Conservation (phyloP, 371 early-diverging fungal species). For the Chytridium lagenaria region DNA sequence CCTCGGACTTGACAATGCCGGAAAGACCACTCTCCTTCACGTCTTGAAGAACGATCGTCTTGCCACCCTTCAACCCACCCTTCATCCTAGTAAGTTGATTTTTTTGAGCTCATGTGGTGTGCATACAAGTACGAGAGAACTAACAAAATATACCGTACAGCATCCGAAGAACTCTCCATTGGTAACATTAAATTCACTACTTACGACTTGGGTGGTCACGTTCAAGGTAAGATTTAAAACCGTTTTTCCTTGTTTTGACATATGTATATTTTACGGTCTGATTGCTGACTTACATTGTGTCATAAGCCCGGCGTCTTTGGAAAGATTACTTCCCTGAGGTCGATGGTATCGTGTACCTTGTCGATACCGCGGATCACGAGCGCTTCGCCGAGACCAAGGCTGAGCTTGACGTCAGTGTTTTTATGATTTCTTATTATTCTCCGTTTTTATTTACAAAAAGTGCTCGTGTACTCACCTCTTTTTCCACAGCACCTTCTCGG, state of each 20-base stretch:
- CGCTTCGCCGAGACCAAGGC: conserved; percentile 91
- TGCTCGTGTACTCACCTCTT: no score
- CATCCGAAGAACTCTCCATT: conserved; percentile 95
- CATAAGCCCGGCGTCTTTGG: conserved; percentile 93
- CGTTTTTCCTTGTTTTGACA: not conserved
- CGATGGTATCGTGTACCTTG: conserved; percentile 94
- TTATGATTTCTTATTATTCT: conserved; percentile 18
- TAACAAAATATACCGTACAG: no score
- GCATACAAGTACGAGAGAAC: not conserved
- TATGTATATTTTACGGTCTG: not conserved
- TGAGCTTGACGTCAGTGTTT: conserved; percentile 84
- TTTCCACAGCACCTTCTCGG: conserved; percentile 77
- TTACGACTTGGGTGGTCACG: conserved; percentile 96
- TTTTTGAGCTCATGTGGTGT: not conserved
- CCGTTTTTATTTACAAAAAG: not conserved
- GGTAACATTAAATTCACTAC: conserved; percentile 97
- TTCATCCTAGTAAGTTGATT: conserved; percentile 87
- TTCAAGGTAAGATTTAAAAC: conserved; percentile 67
- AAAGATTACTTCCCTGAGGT: conserved; percentile 98
- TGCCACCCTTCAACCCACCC: conserved; percentile 96
- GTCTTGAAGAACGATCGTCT: conserved; percentile 99
- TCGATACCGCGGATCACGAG: conserved; percentile 86
- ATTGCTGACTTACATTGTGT: not conserved
- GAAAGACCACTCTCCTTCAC: conserved; percentile 99
- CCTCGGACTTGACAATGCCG: conserved; percentile 99